Conservation (phyloP, 148 eudicot species). For the Rhododendron kiyosumense region DNA sequence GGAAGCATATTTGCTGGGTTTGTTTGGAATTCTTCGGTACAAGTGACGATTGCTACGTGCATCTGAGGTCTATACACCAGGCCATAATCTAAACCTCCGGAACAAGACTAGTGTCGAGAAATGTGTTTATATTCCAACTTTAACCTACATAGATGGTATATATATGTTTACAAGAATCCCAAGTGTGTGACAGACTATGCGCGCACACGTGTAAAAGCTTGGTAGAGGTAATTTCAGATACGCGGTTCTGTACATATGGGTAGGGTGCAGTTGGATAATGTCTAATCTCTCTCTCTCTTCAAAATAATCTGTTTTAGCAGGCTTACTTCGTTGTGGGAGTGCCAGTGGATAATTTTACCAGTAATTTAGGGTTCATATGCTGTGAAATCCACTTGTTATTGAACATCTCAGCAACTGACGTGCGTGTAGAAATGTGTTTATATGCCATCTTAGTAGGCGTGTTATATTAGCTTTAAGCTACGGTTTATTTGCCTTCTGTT, state of each 20-base stretch:
- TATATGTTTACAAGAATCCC: background rate
- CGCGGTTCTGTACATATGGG: background rate
- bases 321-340: background rate
- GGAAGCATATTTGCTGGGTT: slow-evolving; percentile 86
- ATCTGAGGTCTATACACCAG: slow-evolving; percentile 56
- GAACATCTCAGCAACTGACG: background rate
- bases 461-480: background rate
- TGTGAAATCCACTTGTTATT: background rate
- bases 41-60: slow-evolving; percentile 68
- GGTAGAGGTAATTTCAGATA: background rate
- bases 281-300: background rate
- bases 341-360: background rate
- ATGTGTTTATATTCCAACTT: background rate
- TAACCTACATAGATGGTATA: background rate
- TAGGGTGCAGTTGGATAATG: background rate
- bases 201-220: background rate
- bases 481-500: background rate
- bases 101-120: background rate
- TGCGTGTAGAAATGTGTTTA: background rate
- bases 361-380: background rate
- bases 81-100: slow-evolving; percentile 25
- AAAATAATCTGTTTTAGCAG: background rate
- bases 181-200: background rate
- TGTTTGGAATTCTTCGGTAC: slow-evolving; percentile 53
- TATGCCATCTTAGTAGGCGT: background rate